A percentile compares a stretch with the other conserved stretches of the same genome.
These are phyloP conservation scores for Mortierella sp. DNA, from an alignment of 371 early-diverging fungal genomes.

Conservation along the genomic window DNA sequence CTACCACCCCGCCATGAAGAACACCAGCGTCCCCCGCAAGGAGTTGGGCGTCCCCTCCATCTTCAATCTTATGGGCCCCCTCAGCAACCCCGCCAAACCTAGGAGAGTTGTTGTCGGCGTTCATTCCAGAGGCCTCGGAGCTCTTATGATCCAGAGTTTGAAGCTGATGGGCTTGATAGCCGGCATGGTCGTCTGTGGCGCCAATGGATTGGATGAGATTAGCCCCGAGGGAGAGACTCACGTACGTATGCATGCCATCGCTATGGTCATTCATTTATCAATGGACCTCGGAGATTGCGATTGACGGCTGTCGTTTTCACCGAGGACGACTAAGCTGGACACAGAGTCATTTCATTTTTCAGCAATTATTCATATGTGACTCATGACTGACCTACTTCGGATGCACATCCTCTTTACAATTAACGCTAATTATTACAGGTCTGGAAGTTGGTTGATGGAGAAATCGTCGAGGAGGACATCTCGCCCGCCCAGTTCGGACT, in stretches of 20 bases:
- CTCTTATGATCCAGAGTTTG: conserved; percentile 88
- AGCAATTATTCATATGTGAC: conserved; percentile 2
- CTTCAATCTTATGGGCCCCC: conserved; percentile 95
- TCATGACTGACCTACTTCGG: neutral
- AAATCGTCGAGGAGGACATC: conserved; percentile 74
- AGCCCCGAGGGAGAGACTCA: conserved; percentile 83
- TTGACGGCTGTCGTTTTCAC: neutral
- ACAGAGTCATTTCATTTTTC: neutral
- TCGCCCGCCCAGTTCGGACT: conserved; percentile 93
- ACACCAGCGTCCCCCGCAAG: conserved; percentile 81
- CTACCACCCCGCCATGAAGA: conserved; percentile 94
- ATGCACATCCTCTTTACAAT: neutral
- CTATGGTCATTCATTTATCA: neutral
- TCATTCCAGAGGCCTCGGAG: conserved; percentile 82
- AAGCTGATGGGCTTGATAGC: conserved; percentile 76
- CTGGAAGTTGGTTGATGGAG: conserved; percentile 76
- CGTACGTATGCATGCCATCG: conserved; percentile 57
- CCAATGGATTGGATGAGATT: conserved; percentile 86
- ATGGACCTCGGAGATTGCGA: neutral
- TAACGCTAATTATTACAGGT: conserved; percentile 56
- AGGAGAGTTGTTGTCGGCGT: conserved; percentile 92
- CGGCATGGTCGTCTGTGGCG: conserved; percentile 91
- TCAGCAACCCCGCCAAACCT: conserved; percentile 92
- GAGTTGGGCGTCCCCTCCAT: conserved; percentile 95
- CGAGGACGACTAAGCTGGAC: neutral